phyloP scores from a whole-genome alignment of 768 basidiomycete species.

The Suillus clintonianus region DNA sequence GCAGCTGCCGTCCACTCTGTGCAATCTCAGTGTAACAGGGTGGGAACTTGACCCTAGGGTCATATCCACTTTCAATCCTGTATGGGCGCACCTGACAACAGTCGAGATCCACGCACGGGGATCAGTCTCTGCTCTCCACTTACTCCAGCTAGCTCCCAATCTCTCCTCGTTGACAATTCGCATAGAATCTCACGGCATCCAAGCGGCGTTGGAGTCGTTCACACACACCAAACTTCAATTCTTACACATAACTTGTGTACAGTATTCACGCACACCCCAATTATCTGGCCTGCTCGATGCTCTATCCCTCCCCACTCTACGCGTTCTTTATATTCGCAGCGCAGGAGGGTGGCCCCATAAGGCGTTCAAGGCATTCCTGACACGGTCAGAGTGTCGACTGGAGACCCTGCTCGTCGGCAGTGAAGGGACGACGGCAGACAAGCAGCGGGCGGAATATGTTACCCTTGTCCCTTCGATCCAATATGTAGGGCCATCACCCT shows the following conservation, averaged over 20 bases:
- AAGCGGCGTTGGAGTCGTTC: neutral
- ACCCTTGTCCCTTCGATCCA: neutral
- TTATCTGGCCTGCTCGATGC: neutral
- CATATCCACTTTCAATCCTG: neutral
- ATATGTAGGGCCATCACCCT: neutral
- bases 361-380: neutral
- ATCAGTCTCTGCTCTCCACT: neutral
- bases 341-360: neutral
- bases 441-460: neutral
- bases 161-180: neutral
- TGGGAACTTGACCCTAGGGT: neutral
- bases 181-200: neutral
- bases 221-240: neutral
- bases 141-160: neutral
- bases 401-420: neutral
- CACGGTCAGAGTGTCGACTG: neutral
- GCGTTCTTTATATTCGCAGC: neutral
- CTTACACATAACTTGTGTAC: neutral
- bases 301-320: neutral
- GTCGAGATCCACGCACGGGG: neutral
- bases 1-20: neutral
- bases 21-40: neutral
- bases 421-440: neutral
- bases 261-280: accelerated
- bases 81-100: neutral